Base-by-base conservation (phyloP, 768 basidiomycete genomes). In the Amylocystis lapponica region DNA sequence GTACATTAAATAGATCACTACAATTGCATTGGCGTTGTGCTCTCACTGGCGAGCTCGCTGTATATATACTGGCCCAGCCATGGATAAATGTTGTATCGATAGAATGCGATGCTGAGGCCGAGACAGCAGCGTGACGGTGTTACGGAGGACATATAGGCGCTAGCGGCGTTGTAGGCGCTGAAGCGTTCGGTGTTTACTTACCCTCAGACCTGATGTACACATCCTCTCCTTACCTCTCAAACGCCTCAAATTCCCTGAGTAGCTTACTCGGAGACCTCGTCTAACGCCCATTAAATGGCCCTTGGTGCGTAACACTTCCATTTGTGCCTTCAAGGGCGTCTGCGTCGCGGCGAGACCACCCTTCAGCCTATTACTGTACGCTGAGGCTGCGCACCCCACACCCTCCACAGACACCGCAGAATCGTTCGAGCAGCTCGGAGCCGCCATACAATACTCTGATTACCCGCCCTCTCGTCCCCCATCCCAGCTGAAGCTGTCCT, bases 191-290 rank as follows among this genome's bases (percentile, higher is more conserved):
- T 23, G 23, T 45, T 29, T 43, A 43, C 55, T 56, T 60, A 54
- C 57, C 61, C 56, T 59, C 47, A 45, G 55, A 60, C 59, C 61
- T 63, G 57, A 63, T 60, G 57, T 49, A 46, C 55, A 51, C 52
- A 45, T 45, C 49, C 52, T 36, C 36, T 41, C 39, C 45, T 41
- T 41, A 47, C 55, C 34, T 30, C 38, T 33, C 43, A 51, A 41
- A 47, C 34, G 35, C 25, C 41, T 27, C 30, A 12, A 20, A 32
- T 32, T 20, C 22, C 14, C 35, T 37, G 21, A 30, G 37, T 34
- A 17, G 19, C 19, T 39, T n/a, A n/a, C n/a, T n/a, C n/a, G 37
- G 43, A 41, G 23, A 38, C 36, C 23, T 26, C 19, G 45, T 35
- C n/a, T 51, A 46, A 49, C 26, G 14, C 33, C 36, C 26, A 8